phyloP scores from a whole-genome alignment of 2,329 filamentous ascomycete genomes.

The Calonectria ilicicola region DNA sequence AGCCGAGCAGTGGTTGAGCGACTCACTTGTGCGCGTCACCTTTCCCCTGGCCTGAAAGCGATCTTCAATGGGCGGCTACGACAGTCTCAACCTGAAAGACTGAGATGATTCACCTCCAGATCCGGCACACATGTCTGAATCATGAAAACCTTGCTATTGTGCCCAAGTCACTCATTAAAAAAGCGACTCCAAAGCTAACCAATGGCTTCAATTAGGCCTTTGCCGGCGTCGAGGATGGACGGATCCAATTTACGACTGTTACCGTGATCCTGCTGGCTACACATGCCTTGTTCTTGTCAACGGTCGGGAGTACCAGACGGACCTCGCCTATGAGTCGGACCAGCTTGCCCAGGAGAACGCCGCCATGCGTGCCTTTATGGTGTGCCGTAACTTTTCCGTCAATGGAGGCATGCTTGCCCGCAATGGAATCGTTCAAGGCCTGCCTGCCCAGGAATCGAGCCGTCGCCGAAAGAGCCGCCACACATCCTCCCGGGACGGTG shows the following conservation, averaged over 20 bases:
- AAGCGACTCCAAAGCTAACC: slow-evolving; percentile 48
- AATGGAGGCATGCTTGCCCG: slow-evolving; percentile 90
- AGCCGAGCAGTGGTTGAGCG: not conserved
- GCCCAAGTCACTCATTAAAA: not conserved
- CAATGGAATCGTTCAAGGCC: slow-evolving; percentile 76
- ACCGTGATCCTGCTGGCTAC: slow-evolving; percentile 79
- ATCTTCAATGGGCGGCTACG: not conserved
- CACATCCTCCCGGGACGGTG: slow-evolving; percentile 60
- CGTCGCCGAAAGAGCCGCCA: slow-evolving; percentile 66
- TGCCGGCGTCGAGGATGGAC: slow-evolving; percentile 95
- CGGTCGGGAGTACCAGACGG: slow-evolving; percentile 95
- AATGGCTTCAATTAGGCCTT: slow-evolving; percentile 72
- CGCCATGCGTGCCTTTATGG: slow-evolving; percentile 96
- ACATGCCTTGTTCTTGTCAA: slow-evolving; percentile 95
- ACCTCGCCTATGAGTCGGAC: slow-evolving; percentile 85
- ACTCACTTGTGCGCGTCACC: not conserved
- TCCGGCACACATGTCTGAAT: not conserved
- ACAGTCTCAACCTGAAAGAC: not conserved
- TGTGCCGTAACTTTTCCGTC: slow-evolving; percentile 96
- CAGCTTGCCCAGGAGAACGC: slow-evolving; percentile 90
- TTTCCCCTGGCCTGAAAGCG: not conserved
- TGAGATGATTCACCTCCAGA: not conserved
- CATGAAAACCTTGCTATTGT: not conserved
- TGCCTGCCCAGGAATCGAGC: slow-evolving; percentile 66
- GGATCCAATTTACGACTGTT: slow-evolving; percentile 89